phyloP scores from a whole-genome alignment of 2,329 filamentous ascomycete genomes.

The Colletotrichum tropicicola region DNA sequence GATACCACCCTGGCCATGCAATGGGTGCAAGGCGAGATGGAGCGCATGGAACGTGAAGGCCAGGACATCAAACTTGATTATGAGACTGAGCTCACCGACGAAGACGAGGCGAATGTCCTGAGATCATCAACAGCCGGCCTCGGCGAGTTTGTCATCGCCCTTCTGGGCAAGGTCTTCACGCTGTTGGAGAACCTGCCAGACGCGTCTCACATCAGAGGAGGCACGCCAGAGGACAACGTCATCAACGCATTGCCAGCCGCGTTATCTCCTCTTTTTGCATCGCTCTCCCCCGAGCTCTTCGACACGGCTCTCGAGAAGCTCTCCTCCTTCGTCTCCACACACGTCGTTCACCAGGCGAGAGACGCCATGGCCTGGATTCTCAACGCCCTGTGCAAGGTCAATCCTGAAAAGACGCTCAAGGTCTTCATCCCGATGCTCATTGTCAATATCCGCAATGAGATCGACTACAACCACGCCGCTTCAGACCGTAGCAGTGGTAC shows the following conservation, averaged over 20 bases:
- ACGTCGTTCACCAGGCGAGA: slow-evolving; percentile 95
- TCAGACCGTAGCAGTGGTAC: slow-evolving; percentile 93
- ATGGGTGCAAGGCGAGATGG: slow-evolving; percentile 93
- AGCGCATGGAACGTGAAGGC: slow-evolving; percentile 89
- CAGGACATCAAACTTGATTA: slow-evolving; percentile 89
- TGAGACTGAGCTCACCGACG: slow-evolving; percentile 79
- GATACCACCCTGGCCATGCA: slow-evolving; percentile 83
- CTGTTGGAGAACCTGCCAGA: slow-evolving; percentile 95
- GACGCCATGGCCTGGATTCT: slow-evolving; percentile 99
- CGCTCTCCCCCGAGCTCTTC: slow-evolving; percentile 91
- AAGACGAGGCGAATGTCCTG: slow-evolving; percentile 87
- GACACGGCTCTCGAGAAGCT: slow-evolving; percentile 93
- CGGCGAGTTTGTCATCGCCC: slow-evolving; percentile 88
- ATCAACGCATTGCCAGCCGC: slow-evolving; percentile 95
- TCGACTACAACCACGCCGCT: slow-evolving; percentile 94
- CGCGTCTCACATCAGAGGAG: slow-evolving; percentile 84
- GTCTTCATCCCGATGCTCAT: slow-evolving; percentile 91
- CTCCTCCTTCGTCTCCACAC: slow-evolving; percentile 87
- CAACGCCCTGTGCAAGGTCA: slow-evolving; percentile 94
- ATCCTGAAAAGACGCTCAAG: slow-evolving; percentile 91
- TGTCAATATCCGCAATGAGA: slow-evolving; percentile 92
- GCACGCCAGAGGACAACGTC: slow-evolving; percentile 95
- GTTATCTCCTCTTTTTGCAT: slow-evolving; percentile 88
- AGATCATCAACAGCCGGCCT: slow-evolving; percentile 95
- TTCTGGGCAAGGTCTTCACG: slow-evolving; percentile 94